Percentiles rank a stretch among this genome's conserved stretches.
These are phyloP conservation scores for Aureobasidium sp. DNA, from an alignment of 2,329 filamentous ascomycete genomes.

Conservation along the genomic window DNA sequence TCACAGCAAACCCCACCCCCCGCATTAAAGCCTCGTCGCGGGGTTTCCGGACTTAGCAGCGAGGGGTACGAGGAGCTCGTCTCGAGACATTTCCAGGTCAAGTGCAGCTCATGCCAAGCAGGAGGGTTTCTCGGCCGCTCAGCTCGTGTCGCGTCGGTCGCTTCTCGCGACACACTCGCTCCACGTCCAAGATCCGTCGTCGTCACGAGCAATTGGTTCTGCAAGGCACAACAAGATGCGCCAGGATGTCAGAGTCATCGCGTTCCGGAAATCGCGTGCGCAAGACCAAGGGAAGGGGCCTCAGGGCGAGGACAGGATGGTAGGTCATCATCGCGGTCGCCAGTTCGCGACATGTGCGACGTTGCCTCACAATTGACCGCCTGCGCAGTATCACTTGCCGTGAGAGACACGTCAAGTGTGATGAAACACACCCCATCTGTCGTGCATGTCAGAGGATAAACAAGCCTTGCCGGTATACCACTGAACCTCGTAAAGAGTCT, in stretches of 20 bases:
- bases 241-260: neutral
- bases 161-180: neutral
- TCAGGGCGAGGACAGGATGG: slow-evolving; percentile 2
- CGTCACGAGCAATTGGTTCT: neutral
- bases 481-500: neutral
- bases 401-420: slow-evolving; percentile 56
- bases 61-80: too few relatives aligned
- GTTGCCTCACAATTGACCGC: too few relatives aligned
- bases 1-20: too few relatives aligned
- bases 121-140: too few relatives aligned
- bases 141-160: slow-evolving; percentile 1
- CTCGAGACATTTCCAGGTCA: too few relatives aligned
- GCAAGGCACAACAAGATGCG: neutral
- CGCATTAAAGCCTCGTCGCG: too few relatives aligned
- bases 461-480: slow-evolving; percentile 40
- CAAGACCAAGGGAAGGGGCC: neutral
- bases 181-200: neutral
- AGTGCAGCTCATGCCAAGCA: too few relatives aligned
- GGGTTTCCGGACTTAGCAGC: too few relatives aligned
- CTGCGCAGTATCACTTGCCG: slow-evolving; percentile 31
- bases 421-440: slow-evolving; percentile 51
- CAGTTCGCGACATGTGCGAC: neutral
- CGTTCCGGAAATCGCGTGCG: neutral
- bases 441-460: slow-evolving; percentile 49
- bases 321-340: neutral